A percentile compares a stretch with the other conserved stretches of the same genome.
Conservation (phyloP, 2,329 filamentous ascomycete genomes). For the Fusarium poae region DNA sequence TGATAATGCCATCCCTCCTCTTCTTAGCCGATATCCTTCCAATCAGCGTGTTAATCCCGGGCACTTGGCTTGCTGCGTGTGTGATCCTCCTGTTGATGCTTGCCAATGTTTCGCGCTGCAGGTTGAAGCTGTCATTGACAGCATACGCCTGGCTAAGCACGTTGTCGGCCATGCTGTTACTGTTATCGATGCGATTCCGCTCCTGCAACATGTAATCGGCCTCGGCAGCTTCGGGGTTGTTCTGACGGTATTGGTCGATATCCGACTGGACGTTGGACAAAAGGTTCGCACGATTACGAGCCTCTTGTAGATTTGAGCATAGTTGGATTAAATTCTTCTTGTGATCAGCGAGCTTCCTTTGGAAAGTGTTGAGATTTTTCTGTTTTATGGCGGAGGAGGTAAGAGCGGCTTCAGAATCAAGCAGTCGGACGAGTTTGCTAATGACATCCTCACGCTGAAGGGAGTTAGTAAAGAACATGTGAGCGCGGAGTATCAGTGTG, state of each 20-base stretch:
- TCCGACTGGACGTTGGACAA: slow-evolving; percentile 91
- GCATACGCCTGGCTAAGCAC: slow-evolving; percentile 97
- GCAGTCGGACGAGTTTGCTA: slow-evolving; percentile 84
- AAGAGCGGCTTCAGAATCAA: slow-evolving; percentile 90
- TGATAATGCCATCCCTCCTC: slow-evolving; percentile 92
- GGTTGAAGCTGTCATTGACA: slow-evolving; percentile 89
- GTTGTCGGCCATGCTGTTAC: slow-evolving; percentile 87
- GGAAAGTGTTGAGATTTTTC: slow-evolving; percentile 91
- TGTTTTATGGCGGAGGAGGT: slow-evolving; percentile 95
- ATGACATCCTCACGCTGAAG: slow-evolving; percentile 83
- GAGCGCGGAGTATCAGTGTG: neutral
- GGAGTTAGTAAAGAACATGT: slow-evolving; percentile 28
- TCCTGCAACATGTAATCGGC: slow-evolving; percentile 98
- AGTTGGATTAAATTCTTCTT: slow-evolving; percentile 84
- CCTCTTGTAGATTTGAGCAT: slow-evolving; percentile 77
- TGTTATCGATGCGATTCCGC: slow-evolving; percentile 85
- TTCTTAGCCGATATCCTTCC: slow-evolving; percentile 94
- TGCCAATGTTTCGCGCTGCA: slow-evolving; percentile 88
- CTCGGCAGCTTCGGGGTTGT: slow-evolving; percentile 85
- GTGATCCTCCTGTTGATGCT: slow-evolving; percentile 94
- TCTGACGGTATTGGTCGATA: slow-evolving; percentile 87
- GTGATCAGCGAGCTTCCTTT: slow-evolving; percentile 90
- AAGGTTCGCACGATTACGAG: slow-evolving; percentile 89
- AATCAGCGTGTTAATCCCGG: slow-evolving; percentile 92
- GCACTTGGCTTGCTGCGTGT: slow-evolving; percentile 88